These are phyloP conservation scores for Scedosporium apiospermum DNA, from an alignment of 2,329 filamentous ascomycete species.

Conservation along the genomic window DNA sequence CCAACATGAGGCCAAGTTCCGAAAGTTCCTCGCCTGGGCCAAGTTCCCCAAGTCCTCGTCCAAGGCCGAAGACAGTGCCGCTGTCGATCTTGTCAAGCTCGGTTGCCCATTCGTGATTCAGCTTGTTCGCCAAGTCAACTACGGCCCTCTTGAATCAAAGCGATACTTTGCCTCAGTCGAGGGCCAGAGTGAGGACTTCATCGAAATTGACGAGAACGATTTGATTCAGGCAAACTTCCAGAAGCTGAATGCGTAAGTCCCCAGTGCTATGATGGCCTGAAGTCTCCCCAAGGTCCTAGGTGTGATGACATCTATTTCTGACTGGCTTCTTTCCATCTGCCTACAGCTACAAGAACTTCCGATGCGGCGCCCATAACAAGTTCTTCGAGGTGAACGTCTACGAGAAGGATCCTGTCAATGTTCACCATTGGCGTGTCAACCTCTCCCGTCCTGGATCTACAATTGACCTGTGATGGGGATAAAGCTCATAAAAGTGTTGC, in stretches of 20 bases:
- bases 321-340: not conserved
- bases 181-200: conserved; percentile 14
- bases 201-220: conserved; percentile 24
- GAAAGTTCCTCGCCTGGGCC: conserved; percentile 21
- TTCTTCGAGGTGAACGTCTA: conserved; percentile 42
- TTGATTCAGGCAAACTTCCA: conserved; percentile 31
- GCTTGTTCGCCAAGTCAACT: conserved; percentile 34
- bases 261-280: not conserved
- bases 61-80: conserved; percentile 2
- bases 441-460: conserved; percentile 27
- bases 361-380: conserved; percentile 29
- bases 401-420: conserved; percentile 33
- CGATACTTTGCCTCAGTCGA: conserved; percentile 26
- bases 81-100: conserved; percentile 6
- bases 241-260: conserved; percentile 32
- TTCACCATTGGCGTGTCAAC: conserved; percentile 33
- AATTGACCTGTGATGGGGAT: conserved; percentile 24
- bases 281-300: not conserved
- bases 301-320: not conserved
- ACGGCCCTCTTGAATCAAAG: conserved; percentile 30
- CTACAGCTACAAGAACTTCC: conserved; percentile 36
- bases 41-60: conserved; percentile 14
- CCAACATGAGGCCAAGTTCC: conserved; percentile 17
- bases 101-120: conserved; percentile 23
- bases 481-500: no score